phyloP scores from a whole-genome alignment of 2,329 filamentous ascomycete species.

The Scytalidium lignicola region DNA sequence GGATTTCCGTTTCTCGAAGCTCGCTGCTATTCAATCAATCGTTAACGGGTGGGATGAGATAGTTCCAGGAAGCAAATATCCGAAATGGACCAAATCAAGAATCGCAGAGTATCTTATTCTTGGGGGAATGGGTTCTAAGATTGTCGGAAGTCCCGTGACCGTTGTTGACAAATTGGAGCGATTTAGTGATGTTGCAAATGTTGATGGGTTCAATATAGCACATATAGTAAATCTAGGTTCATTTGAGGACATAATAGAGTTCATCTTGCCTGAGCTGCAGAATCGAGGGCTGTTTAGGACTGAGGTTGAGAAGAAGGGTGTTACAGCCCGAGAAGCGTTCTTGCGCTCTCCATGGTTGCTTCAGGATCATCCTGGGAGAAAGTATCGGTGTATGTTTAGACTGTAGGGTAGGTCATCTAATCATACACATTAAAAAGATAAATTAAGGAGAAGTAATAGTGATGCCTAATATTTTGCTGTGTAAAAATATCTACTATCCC shows the following conservation, averaged over 20 bases:
- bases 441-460: too few species aligned
- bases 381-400: slow-evolving; percentile 8
- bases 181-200: slow-evolving; percentile 63
- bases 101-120: slow-evolving; percentile 63
- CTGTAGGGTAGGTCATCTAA: too few species aligned
- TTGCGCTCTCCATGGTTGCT: slow-evolving; percentile 8
- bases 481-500: too few species aligned
- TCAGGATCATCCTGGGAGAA: slow-evolving; percentile 13
- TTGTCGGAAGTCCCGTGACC: slow-evolving; percentile 42
- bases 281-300: slow-evolving; percentile 51
- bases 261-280: slow-evolving; percentile 58
- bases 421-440: too few species aligned
- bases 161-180: slow-evolving; percentile 63
- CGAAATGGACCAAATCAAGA: slow-evolving; percentile 61
- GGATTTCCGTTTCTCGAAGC: slow-evolving; percentile 45
- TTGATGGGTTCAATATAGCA: slow-evolving; percentile 70
- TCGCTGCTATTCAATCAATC: slow-evolving; percentile 35
- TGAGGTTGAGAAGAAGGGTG: slow-evolving; percentile 29
- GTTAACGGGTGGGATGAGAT: slow-evolving; percentile 41
- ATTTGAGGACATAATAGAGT: slow-evolving; percentile 61
- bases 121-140: slow-evolving; percentile 55
- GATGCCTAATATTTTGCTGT: too few species aligned
- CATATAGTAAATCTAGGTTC: slow-evolving; percentile 61
- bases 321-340: slow-evolving; percentile 10
- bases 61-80: slow-evolving; percentile 52